Percentiles rank a stretch among this genome's conserved stretches.
Conservation (phyloP, 306 rosid species). For the Oemleria cerasiformis region DNA sequence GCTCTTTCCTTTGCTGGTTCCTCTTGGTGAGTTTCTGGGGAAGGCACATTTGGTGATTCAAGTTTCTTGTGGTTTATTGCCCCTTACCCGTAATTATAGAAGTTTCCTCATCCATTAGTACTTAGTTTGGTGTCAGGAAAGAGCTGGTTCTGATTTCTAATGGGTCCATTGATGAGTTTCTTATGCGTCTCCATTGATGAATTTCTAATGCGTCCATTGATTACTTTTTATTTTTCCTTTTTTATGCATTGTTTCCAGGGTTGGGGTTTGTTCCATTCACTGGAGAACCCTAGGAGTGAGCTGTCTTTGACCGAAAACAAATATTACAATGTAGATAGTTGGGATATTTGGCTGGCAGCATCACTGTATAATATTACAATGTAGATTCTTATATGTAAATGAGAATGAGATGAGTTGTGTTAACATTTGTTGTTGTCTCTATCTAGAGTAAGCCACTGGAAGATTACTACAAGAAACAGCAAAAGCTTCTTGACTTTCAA, state of each 20-base stretch:
- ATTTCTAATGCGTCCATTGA: neutral
- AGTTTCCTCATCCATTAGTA: neutral
- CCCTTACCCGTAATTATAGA: neutral
- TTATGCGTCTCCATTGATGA: too few relatives aligned
- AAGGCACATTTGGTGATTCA: neutral
- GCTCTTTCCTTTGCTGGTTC: neutral
- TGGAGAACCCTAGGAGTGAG: neutral
- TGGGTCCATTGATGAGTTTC: too few relatives aligned
- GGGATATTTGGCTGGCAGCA: too few relatives aligned
- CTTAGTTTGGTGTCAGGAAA: neutral
- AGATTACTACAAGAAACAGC: slow-evolving; percentile 19
- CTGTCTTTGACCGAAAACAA: neutral
- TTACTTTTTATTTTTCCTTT: neutral
- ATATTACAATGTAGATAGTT: too few relatives aligned
- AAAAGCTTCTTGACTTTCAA: slow-evolving; percentile 21
- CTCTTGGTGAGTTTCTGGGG: neutral
- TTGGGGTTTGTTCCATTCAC: neutral
- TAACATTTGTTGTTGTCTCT: slow-evolving; percentile 4
- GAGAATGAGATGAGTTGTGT: neutral
- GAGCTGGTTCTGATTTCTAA: neutral
- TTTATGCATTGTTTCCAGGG: neutral
- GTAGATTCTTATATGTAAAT: too few relatives aligned
- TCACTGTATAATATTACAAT: too few relatives aligned
- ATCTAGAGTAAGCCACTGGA: slow-evolving; percentile 14
- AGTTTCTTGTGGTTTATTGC: neutral